Evolutionary conservation across 129 eudicot genomes (phyloP).

Genomic region (Logfia minima): DNA sequence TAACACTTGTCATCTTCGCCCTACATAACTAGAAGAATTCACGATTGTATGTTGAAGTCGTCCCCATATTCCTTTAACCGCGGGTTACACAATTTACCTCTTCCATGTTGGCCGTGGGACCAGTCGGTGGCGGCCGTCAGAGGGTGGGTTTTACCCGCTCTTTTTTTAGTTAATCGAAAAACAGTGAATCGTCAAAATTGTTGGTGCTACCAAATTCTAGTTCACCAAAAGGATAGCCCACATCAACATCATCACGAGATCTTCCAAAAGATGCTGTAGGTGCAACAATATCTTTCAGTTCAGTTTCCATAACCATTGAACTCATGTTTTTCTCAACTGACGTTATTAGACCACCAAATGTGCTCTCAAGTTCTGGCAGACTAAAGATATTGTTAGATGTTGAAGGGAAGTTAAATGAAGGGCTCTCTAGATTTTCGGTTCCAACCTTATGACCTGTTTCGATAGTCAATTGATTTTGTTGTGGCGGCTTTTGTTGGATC

Average conservation of each 20-base stretch:
- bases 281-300: slow-evolving; percentile 35
- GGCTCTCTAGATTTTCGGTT: slow-evolving; percentile 20
- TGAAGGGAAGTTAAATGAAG: slow-evolving; percentile 32
- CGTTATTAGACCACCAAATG: slow-evolving; percentile 28
- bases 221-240: slow-evolving; percentile 38
- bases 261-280: slow-evolving; percentile 40
- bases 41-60: background rate
- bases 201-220: slow-evolving; percentile 38
- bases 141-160: no score
- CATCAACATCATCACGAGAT: slow-evolving; percentile 24
- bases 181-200: slow-evolving; percentile 36
- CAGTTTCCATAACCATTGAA: slow-evolving; percentile 28
- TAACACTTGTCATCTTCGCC: background rate
- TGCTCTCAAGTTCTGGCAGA: slow-evolving; percentile 16
- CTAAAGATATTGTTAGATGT: slow-evolving; percentile 23
- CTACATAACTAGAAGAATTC: background rate
- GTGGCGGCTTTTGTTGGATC: slow-evolving; percentile 24
- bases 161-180: slow-evolving; percentile 14
- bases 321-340: slow-evolving; percentile 17
- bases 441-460: slow-evolving; percentile 18
- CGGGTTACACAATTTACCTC: no score
- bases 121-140: no score
- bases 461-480: slow-evolving; percentile 11
- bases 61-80: no score
- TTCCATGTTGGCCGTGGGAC: no score